Base-by-base conservation (phyloP, 1,284 basidiomycete genomes). In the Blastosporella zonata region DNA sequence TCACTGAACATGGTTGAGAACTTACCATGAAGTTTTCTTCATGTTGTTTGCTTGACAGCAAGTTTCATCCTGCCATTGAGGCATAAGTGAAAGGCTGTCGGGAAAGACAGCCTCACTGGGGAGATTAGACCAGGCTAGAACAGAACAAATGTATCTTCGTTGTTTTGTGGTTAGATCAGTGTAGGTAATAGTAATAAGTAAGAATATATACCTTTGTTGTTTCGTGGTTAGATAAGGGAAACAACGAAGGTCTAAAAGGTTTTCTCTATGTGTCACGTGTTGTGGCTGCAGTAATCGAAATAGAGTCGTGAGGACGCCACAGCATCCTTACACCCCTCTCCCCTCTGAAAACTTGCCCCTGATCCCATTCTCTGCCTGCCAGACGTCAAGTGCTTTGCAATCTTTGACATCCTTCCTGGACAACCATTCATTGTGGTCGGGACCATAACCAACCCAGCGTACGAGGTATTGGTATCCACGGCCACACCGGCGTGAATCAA, bases 391-490 rank as follows among this genome's bases (percentile, higher is more conserved):
- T 0, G 59, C 62, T 20, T 56, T 54, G 6, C 47, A 55, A 9
- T 67, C 55, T 8, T 58, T 50, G 2, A 66, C 29, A 33, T 55
- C 41, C 0, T 40, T 20, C 0, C 54, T 47, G 0, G 60, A 36
- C 0, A 65, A 21, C 65, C 63, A 66, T 13, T 56, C 44, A 18
- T 65, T 54, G 31, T 62, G 52, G 18, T 59, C 60, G 0, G 44
- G 41, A 0, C 55, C 62, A 22, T 61, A 56, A 0, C 61, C 56
- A 6, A 49, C 31, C 55, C 56, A 66, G 1, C 55, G 47, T 0
- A 65, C 59, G 0, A 61, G 41, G 27, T 61, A 62, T 33, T 54
- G 52, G 1, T 6, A 23, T 0, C 62, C 60, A 0, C 54, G 35
- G 0, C 65, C 64, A 0, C 46, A 35, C 0, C 27, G 27, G 0